Base-by-base conservation (phyloP, 129 eudicot genomes). In the Pseudognaphalium luteoalbum region DNA sequence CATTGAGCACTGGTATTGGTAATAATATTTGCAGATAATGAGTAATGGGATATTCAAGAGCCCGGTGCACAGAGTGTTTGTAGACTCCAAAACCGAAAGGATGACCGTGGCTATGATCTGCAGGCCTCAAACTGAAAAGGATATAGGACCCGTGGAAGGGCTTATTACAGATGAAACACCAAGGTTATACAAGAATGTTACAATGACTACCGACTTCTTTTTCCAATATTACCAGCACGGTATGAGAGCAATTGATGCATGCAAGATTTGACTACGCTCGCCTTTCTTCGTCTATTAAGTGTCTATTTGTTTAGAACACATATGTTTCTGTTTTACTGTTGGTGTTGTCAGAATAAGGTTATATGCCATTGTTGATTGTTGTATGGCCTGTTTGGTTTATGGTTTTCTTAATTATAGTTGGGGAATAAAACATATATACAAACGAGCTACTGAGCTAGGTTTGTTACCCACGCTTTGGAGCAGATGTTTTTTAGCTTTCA, bases 11-110 rank as follows among this genome's bases (percentile, higher is more conserved):
- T 70, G 19, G 52, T 25, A 62, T 42, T 5, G 34, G 2, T 59
- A 10, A 4, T 5, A 37, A 52, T 51, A 6, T 47, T 39, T 76
- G 56, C 72, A 89, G 96, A 75, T 90, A 81, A 90, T 90, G 89
- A 87, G 87, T 54, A 90, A 87, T 65, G 92, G 92, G 50, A 76
- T 81, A 10, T 87, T 81, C 77, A 87, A 84, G 81, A 90, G 96
- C 69, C 83, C 90, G 4, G 39, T 90, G 79, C 90, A 90, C 66
- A 82, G 86, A 56, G 96, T 57, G 30, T 76, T 84, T 54, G 78
- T 85, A 14, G 74, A 87, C 66, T 34, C 86, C 5, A 74, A 84
- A 30, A 56, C 60, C 21, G 86, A 74, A 59, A 87, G 92, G 81
- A 73, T 80, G 56, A 76, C 83, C 14, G 56, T 87, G 28, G 90